Base-by-base conservation (phyloP, 306 rosid genomes). In the Potentilla sterilis region DNA sequence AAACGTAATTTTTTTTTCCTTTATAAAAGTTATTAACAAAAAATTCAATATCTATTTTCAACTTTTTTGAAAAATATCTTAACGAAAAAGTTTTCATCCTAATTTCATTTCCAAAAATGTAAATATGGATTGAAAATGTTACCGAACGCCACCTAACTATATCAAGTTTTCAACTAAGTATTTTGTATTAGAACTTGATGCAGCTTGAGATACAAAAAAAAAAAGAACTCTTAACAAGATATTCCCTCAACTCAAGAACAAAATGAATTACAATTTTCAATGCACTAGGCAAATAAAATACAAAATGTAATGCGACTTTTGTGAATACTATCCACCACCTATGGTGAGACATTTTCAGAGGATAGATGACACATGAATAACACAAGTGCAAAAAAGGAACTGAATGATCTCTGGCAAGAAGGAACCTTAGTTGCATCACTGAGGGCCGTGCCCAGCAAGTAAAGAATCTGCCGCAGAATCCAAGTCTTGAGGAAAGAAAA, bases 401-500 rank as follows among this genome's bases (percentile, higher is more conserved):
- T 38, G 81, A 37, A 14, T 52, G 44, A 75, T 67, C 66, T 77
- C 68, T 12, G 15, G 49, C 74, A 48, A 9, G 40, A 61, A 59
- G 28, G 43, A 74, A 44, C 51, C 51, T 70, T 49, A 62, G 34
- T 42, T 73, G 42, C 48, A 16, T 73, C 79, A 78, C 43, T 82
- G 80, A 74, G 89, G 59, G 69, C 62, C 61, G 34, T 41, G 55
- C 42, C 78, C 76, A 64, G 85, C 90, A 49, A 90, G 88, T 73
- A 93, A 81, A 75, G 87, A 88, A 85, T 93, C 95, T 71, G 98
- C 98, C 4, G 89, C 93, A 72, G 98, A 90, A 78, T 90, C 95
- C 83, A 93, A 77, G 85, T 93, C 98, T 19, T 86, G 92, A 48
- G 96, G 98, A 86, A 93, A 93, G 84, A 93, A 93, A 34, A 93